Percentiles rank a stretch among this genome's conserved stretches.
These are phyloP conservation scores for Cystofilobasidium ferigula DNA, from an alignment of 768 basidiomycete genomes.

Conservation along the genomic window DNA sequence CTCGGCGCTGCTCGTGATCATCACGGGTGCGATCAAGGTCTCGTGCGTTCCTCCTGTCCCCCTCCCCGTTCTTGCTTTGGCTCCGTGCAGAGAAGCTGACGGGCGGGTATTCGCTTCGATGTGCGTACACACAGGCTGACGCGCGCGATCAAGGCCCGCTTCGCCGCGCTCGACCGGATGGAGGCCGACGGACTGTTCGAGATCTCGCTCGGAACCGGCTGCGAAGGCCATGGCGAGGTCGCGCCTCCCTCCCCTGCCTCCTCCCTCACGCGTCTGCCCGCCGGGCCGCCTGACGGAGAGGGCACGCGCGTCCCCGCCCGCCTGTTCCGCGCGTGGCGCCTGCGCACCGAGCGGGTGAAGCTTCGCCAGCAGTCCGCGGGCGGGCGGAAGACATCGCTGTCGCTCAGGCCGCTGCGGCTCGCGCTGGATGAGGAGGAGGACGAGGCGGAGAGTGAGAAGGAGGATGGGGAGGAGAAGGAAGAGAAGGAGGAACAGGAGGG, in stretches of 20 bases:
- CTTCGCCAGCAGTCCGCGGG: too few species aligned
- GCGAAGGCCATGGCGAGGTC: too few species aligned
- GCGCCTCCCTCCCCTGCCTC: too few species aligned
- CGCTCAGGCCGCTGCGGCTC: neutral
- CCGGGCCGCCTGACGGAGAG: too few species aligned
- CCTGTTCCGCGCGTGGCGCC: neutral
- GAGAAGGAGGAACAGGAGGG: neutral
- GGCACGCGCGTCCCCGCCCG: too few species aligned
- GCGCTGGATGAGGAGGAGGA: neutral
- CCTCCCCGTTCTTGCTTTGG: neutral
- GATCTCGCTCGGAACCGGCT: neutral
- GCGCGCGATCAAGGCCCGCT: constrained; percentile 24
- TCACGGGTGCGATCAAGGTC: constrained; percentile 18
- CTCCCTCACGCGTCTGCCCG: too few species aligned
- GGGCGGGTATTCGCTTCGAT: neutral
- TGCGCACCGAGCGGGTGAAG: too few species aligned
- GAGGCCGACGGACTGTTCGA: constrained; percentile 19
- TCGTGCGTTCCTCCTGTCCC: constrained; percentile 1
- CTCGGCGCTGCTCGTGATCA: constrained; percentile 15
- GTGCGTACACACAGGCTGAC: constrained; percentile 9
- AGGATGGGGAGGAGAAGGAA: too few species aligned
- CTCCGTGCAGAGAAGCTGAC: neutral
- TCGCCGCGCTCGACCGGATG: constrained; percentile 9
- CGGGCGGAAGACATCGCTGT: neutral
- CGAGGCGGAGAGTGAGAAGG: neutral